Base-by-base conservation (phyloP, 2,329 filamentous ascomycete genomes). In the Colletotrichum sublineola region DNA sequence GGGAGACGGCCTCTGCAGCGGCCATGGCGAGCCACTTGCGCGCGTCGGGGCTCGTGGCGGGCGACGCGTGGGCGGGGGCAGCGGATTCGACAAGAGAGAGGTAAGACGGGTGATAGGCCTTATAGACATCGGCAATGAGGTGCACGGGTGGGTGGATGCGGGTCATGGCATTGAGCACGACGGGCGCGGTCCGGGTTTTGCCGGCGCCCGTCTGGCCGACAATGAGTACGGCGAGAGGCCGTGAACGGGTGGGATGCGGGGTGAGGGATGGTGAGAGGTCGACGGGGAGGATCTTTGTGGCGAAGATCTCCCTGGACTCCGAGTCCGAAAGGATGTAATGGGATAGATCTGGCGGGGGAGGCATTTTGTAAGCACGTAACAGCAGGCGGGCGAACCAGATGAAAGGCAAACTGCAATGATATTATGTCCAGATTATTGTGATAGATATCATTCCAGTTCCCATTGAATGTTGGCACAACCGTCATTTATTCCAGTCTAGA, bases 121-220 rank as follows among this genome's bases (percentile, higher is more conserved):
- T 87, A 82, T 85, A 86, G 31, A 83, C 83, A 80, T 86, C 85
- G 66, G 85, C 84, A 67, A 86, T 83, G 74, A 87, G 81, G 78
- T 87, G 85, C 24, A 80, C 81, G 20, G 78, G 71, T 24, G 64
- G 20, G 63, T 70, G 53, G 58, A 73, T 61, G 18, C 63, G 40
- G 24, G 55, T 40, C 36, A 86, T 75, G 57, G 82, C 81, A 5
- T 73, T 60, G 24, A 80, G 77, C 62, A 86, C 77, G 44, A 77
- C 75, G 2, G 83, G 84, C 14, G 84, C 82, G 1, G 84, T 80
- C 67, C 81, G 81, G 20, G 84, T 86, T 72, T 87, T 87, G 63
- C 85, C 85, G 18, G 85, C 84, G 76, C 85, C 85, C 6, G 85
- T 86, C 75, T 86, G 85, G 73, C 85, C 85, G 36, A 86, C 81